Evolutionary conservation across 2,329 filamentous ascomycete species (phyloP).

Genomic region (Fusarium siculi): DNA sequence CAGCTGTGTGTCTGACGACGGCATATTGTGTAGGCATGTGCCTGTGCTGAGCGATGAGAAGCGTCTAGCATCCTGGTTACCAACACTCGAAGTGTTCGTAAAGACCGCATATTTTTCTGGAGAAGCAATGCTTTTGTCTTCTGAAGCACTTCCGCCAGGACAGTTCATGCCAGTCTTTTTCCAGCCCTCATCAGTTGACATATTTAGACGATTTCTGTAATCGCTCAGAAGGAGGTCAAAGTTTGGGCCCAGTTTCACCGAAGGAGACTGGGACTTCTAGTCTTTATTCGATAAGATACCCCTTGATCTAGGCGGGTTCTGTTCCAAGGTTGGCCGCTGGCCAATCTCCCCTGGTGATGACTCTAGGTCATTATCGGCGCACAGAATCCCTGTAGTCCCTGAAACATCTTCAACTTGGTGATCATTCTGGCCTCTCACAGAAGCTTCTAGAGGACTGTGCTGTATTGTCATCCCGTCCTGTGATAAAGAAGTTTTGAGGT

Average conservation of each 20-base stretch:
- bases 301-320: neutral
- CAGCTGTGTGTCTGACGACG: neutral
- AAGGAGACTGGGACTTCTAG: constrained; percentile 29
- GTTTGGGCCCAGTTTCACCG: constrained; percentile 43
- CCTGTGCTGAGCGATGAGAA: neutral
- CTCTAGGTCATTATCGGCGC: neutral
- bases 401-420: neutral
- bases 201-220: neutral
- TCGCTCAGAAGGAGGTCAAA: constrained; percentile 28
- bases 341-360: neutral
- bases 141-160: constrained; percentile 20
- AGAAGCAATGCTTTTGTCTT: neutral
- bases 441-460: neutral
- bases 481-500: neutral
- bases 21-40: neutral
- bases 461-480: neutral
- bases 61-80: neutral
- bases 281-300: constrained; percentile 20
- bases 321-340: neutral
- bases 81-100: neutral
- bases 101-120: neutral
- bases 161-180: constrained; percentile 27
- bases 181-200: neutral
- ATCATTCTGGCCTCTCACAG: neutral
- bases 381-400: neutral